phyloP scores from a whole-genome alignment of 352 stramenopile species.

The Albugo candida region DNA sequence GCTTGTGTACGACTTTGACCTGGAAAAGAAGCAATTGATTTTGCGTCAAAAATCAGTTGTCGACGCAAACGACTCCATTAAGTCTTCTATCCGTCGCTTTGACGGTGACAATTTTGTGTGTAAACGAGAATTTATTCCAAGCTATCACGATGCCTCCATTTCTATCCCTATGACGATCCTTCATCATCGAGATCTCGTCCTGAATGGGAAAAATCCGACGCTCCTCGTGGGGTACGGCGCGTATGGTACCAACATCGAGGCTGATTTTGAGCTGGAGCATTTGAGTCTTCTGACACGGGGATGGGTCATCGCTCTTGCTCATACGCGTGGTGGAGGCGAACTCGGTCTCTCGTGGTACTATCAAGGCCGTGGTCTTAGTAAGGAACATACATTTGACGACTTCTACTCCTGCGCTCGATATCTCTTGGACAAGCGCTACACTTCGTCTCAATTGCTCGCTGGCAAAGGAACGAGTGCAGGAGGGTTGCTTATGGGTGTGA shows the following conservation, averaged over 20 bases:
- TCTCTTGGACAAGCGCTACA: slow-evolving; percentile 40
- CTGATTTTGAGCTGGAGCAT: slow-evolving; percentile 71
- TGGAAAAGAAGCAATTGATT: slow-evolving; percentile 19
- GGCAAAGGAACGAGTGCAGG: slow-evolving; percentile 73
- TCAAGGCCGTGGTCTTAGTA: slow-evolving; percentile 50
- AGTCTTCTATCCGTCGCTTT: slow-evolving; percentile 4
- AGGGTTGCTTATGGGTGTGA: slow-evolving; percentile 68
- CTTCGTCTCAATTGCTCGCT: slow-evolving; percentile 31
- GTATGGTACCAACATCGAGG: slow-evolving; percentile 75
- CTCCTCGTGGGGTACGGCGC: slow-evolving; percentile 77
- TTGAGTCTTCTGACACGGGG: slow-evolving; percentile 67
- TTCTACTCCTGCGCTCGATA: slow-evolving; percentile 48
- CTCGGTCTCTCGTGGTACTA: slow-evolving; percentile 76
- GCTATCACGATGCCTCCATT: slow-evolving; percentile 15
- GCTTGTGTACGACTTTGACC: slow-evolving; percentile 67
- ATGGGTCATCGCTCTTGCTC: slow-evolving; percentile 79
- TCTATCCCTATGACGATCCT: slow-evolving; percentile 63
- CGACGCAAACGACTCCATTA: neutral
- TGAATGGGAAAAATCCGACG: slow-evolving; percentile 52
- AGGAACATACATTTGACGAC: slow-evolving; percentile 77
- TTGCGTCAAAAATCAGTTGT: slow-evolving; percentile 35
- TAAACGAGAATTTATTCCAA: slow-evolving; percentile 21
- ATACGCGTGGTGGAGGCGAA: slow-evolving; percentile 79
- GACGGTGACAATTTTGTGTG: slow-evolving; percentile 18
- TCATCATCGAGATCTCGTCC: slow-evolving; percentile 26